Evolutionary conservation across 2,329 filamentous ascomycete species (phyloP).

Genomic region (Exophiala calicioides): DNA sequence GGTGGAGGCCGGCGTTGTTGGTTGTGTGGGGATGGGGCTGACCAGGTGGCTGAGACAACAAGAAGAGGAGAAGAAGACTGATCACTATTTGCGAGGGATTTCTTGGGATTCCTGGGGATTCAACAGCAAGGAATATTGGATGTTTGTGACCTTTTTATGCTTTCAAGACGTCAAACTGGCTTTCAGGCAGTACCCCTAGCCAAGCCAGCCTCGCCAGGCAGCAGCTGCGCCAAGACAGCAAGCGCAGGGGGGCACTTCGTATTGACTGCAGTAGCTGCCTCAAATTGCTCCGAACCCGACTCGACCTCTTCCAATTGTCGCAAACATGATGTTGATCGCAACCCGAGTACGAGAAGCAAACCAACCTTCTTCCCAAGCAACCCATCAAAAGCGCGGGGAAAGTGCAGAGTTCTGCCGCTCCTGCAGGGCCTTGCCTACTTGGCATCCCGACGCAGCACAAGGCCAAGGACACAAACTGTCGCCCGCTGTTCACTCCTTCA

Average conservation of each 20-base stretch:
- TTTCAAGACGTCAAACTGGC: too few species aligned
- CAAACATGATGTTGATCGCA: background rate
- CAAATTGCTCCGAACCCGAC: conserved; percentile 1
- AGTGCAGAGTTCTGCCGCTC: too few species aligned
- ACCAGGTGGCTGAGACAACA: too few species aligned
- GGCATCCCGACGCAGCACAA: background rate
- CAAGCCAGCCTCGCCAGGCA: conserved; percentile 15
- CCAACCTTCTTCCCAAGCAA: too few species aligned
- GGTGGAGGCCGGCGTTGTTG: background rate
- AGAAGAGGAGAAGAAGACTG: background rate
- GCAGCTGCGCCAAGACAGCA: conserved; percentile 18
- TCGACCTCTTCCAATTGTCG: too few species aligned
- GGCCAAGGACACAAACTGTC: background rate
- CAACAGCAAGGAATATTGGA: too few species aligned
- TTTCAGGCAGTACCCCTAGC: too few species aligned
- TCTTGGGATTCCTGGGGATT: background rate
- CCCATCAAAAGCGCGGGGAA: too few species aligned
- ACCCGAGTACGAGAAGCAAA: background rate
- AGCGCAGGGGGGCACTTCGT: too few species aligned
- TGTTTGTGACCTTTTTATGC: too few species aligned
- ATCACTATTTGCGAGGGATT: too few species aligned
- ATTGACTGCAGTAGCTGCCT: background rate
- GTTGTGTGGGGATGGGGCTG: background rate
- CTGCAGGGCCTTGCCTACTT: too few species aligned
- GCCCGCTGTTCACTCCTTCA: conserved; percentile 18